phyloP scores from a whole-genome alignment of 345 rosid species.

The Ceriops decandra region DNA sequence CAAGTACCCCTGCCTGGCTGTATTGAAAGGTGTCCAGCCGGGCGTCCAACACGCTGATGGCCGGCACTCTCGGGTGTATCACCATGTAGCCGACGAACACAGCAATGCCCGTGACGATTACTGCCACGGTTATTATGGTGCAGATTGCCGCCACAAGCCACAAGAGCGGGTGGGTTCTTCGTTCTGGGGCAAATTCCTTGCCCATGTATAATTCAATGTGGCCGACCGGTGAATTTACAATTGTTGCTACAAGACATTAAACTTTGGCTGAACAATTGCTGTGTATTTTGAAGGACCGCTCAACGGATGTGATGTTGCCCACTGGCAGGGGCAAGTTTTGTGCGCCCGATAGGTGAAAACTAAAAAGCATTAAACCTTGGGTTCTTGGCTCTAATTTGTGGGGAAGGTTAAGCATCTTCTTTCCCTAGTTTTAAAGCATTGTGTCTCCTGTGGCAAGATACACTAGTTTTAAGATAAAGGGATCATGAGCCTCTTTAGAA shows the following conservation, averaged over 20 bases:
- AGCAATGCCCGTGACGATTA: conserved; percentile 58
- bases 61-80: conserved; percentile 75
- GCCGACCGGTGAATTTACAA: background rate
- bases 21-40: conserved; percentile 48
- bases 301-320: background rate
- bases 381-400: conserved; percentile 34
- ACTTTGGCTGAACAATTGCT: too few relatives aligned
- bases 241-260: background rate
- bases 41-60: conserved; percentile 55
- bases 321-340: background rate
- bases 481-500: background rate
- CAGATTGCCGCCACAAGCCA: conserved; percentile 81
- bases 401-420: conserved; percentile 80
- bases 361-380: conserved; percentile 6
- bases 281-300: too few relatives aligned
- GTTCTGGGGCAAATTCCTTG: background rate
- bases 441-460: background rate
- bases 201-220: background rate
- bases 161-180: conserved; percentile 48
- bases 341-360: background rate
- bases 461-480: background rate
- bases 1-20: conserved; percentile 39
- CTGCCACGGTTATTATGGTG: conserved; percentile 52
- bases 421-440: conserved; percentile 48
- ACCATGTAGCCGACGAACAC: conserved; percentile 64